A percentile compares a stretch with the other conserved stretches of the same genome.
Evolutionary conservation across 2,329 filamentous ascomycete species (phyloP).

Genomic region (Sporothrix phasma): DNA sequence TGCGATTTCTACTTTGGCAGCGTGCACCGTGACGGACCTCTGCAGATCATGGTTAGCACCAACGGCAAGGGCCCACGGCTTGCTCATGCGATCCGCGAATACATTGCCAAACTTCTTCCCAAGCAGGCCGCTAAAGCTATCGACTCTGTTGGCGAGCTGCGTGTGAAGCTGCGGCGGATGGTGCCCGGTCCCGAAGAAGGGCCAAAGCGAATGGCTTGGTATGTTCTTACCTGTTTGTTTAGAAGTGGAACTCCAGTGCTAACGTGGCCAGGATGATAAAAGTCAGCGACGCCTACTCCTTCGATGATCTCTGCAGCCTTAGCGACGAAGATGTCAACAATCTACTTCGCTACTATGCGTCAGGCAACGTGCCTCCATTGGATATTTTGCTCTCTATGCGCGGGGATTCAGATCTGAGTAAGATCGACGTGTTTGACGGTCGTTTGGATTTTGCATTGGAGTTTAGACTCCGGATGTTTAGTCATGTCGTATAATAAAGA

Average conservation of each 20-base stretch:
- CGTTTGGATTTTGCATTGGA: conserved; percentile 49
- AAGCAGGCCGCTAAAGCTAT: conserved; percentile 76
- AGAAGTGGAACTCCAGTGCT: conserved; percentile 19
- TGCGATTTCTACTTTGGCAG: conserved; percentile 99
- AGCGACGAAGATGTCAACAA: conserved; percentile 74
- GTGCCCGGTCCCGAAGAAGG: conserved; percentile 66
- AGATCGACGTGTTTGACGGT: conserved; percentile 48
- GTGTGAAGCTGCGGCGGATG: conserved; percentile 66
- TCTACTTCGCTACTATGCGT: conserved; percentile 64
- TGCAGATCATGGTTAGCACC: conserved; percentile 98
- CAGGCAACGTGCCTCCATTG: conserved; percentile 45
- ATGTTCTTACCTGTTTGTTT: conserved; percentile 24
- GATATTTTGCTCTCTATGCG: conserved; percentile 47
- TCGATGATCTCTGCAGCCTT: conserved; percentile 77
- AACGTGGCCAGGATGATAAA: conserved; percentile 66
- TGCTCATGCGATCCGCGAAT: conserved; percentile 73
- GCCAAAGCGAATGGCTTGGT: conserved; percentile 86
- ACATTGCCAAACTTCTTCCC: conserved; percentile 70
- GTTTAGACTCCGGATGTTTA: conserved; percentile 13
- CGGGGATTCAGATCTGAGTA: conserved; percentile 33
- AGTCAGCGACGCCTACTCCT: conserved; percentile 77
- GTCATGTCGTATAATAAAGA: background rate
- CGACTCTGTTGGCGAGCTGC: conserved; percentile 68
- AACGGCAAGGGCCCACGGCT: conserved; percentile 92
- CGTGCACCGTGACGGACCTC: conserved; percentile 84